Base-by-base conservation (phyloP, 345 rosid species). In the Aquilaria yunnanensis region DNA sequence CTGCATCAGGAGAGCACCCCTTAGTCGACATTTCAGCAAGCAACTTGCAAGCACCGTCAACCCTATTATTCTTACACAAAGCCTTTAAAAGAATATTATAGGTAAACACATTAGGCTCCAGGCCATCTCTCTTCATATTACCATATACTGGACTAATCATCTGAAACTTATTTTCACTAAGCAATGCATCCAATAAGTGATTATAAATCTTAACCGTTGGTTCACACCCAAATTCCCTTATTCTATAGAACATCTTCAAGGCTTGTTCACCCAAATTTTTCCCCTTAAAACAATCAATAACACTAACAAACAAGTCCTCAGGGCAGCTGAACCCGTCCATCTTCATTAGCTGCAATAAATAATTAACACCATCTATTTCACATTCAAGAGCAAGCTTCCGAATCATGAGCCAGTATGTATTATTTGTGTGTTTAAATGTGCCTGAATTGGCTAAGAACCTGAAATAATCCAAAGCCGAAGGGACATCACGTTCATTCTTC, bases 281-380 rank as follows among this genome's bases (percentile, higher is more conserved):
- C 56, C 68, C 70, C 64, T 74, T 33, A 65, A 78, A 87, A 34
- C 73, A 81, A 78, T 67, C 77, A 45, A 90, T 76, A 32, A 93
- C 86, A 69, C 67, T 73, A 14, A 83, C 53, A 73, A 90, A 87
- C 81, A 81, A 65, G 71, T 77, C 87, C 77, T 87, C 92, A 65
- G 74, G 68, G 50, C 93, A 83, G 2, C 67, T 68, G 49, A 90
- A 61, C 13, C 94, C 96, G 71, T 90, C 96, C 52, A 92, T 70
- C 69, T 92, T 92, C 97, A 92, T 90, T 73, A 84, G 96, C 69
- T 92, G 98, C 56, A 90, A 66, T 71, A 92, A 88, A 70, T 90
- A 90, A 64, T 79, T 96, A 60, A 86, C 81, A n/a, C 75, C 70
- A 67, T 92, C 94, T 2, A 83, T 72, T 56, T 87, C 74, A 47